Evolutionary conservation across 495 filamentous ascomycete genomes (phyloP).

Genomic region (Hapsidospora chrysogenum): DNA sequence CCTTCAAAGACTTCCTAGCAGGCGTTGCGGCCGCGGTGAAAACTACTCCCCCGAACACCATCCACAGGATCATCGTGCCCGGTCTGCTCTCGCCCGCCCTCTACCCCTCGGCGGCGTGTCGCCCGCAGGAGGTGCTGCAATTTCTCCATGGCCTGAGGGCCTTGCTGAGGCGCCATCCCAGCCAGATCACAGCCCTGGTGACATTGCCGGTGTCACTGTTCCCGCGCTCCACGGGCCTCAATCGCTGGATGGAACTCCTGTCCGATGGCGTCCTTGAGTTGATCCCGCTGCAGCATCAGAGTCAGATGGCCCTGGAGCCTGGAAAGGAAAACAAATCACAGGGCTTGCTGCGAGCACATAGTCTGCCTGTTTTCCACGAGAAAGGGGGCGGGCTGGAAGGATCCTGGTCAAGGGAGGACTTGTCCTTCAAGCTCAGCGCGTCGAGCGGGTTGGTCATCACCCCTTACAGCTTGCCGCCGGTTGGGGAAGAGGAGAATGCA

Average conservation of each 20-base stretch:
- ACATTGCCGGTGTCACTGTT: slow-evolving; percentile 70
- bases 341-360: slow-evolving; percentile 69
- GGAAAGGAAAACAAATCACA: slow-evolving; percentile 59
- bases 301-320: slow-evolving; percentile 23
- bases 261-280: slow-evolving; percentile 80
- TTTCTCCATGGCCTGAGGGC: slow-evolving; percentile 71
- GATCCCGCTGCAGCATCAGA: slow-evolving; percentile 51
- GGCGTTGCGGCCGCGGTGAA: slow-evolving; percentile 40
- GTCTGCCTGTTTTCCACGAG: slow-evolving; percentile 70
- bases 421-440: slow-evolving; percentile 77
- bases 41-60: slow-evolving; percentile 34
- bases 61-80: slow-evolving; percentile 77
- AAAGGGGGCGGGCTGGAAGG: slow-evolving; percentile 63
- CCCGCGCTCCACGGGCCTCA: slow-evolving; percentile 58
- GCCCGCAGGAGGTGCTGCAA: slow-evolving; percentile 56
- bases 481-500: slow-evolving; percentile 57
- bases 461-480: slow-evolving; percentile 76
- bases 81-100: slow-evolving; percentile 66
- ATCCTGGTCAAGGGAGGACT: slow-evolving; percentile 57
- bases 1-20: slow-evolving; percentile 47
- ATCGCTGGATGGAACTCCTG: slow-evolving; percentile 78
- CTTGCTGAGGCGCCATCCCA: slow-evolving; percentile 48
- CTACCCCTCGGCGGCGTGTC: slow-evolving; percentile 50
- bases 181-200: slow-evolving; percentile 53
- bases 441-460: slow-evolving; percentile 68